phyloP scores from a whole-genome alignment of 495 filamentous ascomycete genomes.

The Xylaria palmicola region DNA sequence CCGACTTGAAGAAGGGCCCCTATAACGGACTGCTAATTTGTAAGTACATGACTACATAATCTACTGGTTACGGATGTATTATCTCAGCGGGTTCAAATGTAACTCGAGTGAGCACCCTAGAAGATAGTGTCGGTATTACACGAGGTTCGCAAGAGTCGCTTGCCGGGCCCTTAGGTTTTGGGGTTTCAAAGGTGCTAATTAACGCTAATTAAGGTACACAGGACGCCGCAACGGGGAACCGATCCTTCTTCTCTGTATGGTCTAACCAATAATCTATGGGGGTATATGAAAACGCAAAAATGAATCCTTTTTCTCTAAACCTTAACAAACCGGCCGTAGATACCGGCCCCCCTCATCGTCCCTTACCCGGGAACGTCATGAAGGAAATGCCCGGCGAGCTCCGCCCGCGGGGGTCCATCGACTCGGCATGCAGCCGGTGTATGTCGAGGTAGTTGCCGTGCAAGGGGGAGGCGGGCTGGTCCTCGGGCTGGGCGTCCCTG shows the following conservation, averaged over 20 bases:
- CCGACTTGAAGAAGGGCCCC: too few species aligned
- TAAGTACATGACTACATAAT: too few species aligned
- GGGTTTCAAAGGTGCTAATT: too few species aligned
- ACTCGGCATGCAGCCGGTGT: slow-evolving; percentile 10
- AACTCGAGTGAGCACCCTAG: too few species aligned
- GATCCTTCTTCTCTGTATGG: slow-evolving; percentile 7
- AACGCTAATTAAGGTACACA: background rate
- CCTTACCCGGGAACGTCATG: slow-evolving; percentile 10
- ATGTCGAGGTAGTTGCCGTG: background rate
- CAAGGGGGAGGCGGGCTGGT: background rate
- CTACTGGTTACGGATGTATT: too few species aligned
- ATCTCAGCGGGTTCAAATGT: too few species aligned
- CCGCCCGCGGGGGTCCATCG: slow-evolving; percentile 5
- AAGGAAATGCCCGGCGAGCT: slow-evolving; percentile 15
- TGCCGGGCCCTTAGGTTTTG: too few species aligned
- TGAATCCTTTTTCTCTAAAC: background rate
- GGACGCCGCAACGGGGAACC: background rate
- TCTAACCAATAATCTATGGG: slow-evolving; percentile 17
- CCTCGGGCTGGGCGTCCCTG: background rate
- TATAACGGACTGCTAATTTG: too few species aligned
- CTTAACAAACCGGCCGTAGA: background rate
- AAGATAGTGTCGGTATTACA: too few species aligned
- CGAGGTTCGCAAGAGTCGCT: too few species aligned
- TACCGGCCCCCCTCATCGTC: background rate
- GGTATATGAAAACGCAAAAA: slow-evolving; percentile 11